These are phyloP conservation scores for Pestalotiopsis sp. DNA, from an alignment of 2,329 filamentous ascomycete genomes.

Conservation along the genomic window DNA sequence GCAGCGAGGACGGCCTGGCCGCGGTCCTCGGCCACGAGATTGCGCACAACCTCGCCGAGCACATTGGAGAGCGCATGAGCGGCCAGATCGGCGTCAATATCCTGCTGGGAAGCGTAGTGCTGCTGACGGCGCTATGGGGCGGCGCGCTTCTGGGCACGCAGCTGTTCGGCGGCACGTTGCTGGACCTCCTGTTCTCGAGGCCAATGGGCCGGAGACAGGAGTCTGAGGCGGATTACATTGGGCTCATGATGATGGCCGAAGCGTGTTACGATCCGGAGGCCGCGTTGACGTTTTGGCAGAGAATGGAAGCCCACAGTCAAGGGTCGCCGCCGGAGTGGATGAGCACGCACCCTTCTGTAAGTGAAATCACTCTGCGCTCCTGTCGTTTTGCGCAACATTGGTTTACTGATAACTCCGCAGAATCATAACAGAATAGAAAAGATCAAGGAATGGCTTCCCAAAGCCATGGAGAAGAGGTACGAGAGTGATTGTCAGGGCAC, in stretches of 20 bases:
- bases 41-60: slow-evolving; percentile 72
- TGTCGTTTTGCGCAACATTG: neutral
- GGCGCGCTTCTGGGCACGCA: slow-evolving; percentile 43
- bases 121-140: slow-evolving; percentile 47
- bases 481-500: slow-evolving; percentile 57
- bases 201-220: slow-evolving; percentile 74
- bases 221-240: slow-evolving; percentile 79
- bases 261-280: slow-evolving; percentile 74
- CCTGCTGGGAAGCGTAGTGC: slow-evolving; percentile 49
- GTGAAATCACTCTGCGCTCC: slow-evolving; percentile 23
- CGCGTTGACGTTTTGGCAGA: slow-evolving; percentile 66
- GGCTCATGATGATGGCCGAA: slow-evolving; percentile 80
- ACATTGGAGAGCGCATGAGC: slow-evolving; percentile 65
- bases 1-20: slow-evolving; percentile 69
- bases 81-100: slow-evolving; percentile 54
- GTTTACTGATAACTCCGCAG: slow-evolving; percentile 32
- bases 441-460: slow-evolving; percentile 64
- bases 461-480: slow-evolving; percentile 55
- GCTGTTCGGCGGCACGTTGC: slow-evolving; percentile 46
- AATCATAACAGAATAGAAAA: slow-evolving; percentile 66
- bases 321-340: slow-evolving; percentile 67
- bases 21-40: slow-evolving; percentile 81
- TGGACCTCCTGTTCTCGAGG: slow-evolving; percentile 65
- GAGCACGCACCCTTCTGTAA: slow-evolving; percentile 74
- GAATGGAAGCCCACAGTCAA: slow-evolving; percentile 59